Evolutionary conservation across 2,329 filamentous ascomycete species (phyloP).

Genomic region (Colletotrichum sidae): DNA sequence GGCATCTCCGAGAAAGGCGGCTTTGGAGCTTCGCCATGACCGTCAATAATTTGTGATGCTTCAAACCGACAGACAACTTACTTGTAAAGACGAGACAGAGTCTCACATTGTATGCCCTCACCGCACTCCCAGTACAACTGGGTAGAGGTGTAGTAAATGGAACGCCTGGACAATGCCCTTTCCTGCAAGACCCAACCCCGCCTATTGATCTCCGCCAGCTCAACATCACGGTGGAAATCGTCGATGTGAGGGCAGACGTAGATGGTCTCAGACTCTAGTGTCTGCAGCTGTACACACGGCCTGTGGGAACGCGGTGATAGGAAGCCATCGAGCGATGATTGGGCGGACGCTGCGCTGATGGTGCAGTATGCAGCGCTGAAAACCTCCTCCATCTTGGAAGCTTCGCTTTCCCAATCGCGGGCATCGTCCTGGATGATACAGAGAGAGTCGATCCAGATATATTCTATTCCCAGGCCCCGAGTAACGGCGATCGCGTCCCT

Average conservation of each 20-base stretch:
- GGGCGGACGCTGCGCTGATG: conserved; percentile 16
- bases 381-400: conserved; percentile 28
- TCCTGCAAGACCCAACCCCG: conserved; percentile 56
- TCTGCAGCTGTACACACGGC: conserved; percentile 1
- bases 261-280: not conserved
- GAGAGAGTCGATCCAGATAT: conserved; percentile 40
- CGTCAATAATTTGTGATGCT: too few species aligned
- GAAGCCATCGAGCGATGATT: conserved; percentile 26
- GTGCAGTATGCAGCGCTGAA: conserved; percentile 29
- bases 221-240: conserved; percentile 48
- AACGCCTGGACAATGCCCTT: conserved; percentile 48
- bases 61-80: too few species aligned
- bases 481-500: conserved; percentile 35
- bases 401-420: conserved; percentile 38
- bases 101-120: conserved; percentile 48
- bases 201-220: conserved; percentile 44
- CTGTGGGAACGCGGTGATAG: not conserved
- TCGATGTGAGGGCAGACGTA: conserved; percentile 46
- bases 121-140: conserved; percentile 55
- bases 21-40: conserved; percentile 10
- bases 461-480: conserved; percentile 33
- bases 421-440: conserved; percentile 40
- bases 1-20: conserved; percentile 28
- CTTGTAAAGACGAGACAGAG: too few species aligned
- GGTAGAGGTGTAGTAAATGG: conserved; percentile 49